phyloP scores from a whole-genome alignment of 352 stramenopile genomes.

The Phytopythium sindhum region DNA sequence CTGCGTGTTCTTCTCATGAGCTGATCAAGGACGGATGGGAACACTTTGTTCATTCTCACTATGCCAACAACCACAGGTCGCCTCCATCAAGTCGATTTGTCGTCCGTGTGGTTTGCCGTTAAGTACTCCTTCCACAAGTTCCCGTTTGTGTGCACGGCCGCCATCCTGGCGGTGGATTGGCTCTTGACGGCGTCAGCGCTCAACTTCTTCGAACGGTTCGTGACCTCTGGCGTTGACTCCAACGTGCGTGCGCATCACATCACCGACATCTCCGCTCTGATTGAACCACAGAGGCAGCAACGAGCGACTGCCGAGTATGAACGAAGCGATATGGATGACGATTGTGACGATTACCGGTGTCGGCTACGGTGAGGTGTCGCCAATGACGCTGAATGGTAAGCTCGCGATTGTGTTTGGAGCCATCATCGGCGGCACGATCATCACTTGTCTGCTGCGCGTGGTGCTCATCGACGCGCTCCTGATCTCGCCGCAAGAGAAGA shows the following conservation, averaged over 20 bases:
- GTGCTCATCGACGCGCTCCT: conserved; percentile 57
- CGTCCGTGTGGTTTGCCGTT: conserved; percentile 54
- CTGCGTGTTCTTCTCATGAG: too few relatives aligned
- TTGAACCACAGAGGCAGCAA: conserved; percentile 30
- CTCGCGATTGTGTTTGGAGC: conserved; percentile 51
- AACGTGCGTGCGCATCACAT: neutral
- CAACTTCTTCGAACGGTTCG: conserved; percentile 56
- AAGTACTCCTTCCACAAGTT: conserved; percentile 58
- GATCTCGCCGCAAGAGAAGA: conserved; percentile 48
- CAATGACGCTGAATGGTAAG: conserved; percentile 48
- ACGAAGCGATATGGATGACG: conserved; percentile 59
- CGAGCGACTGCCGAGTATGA: conserved; percentile 31
- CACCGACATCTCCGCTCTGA: neutral
- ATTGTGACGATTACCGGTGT: conserved; percentile 67
- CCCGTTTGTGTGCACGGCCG: conserved; percentile 35
- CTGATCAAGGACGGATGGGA: too few relatives aligned
- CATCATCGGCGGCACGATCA: conserved; percentile 53
- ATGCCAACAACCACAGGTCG: conserved; percentile 16
- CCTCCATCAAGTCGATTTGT: conserved; percentile 55
- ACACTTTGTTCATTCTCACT: neutral
- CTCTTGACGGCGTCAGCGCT: conserved; percentile 47
- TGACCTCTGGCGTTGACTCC: neutral
- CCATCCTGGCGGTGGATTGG: conserved; percentile 46
- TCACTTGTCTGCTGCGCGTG: conserved; percentile 56
- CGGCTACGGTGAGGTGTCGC: conserved; percentile 54